Evolutionary conservation across 2,329 filamentous ascomycete genomes (phyloP).

Genomic region (Cytospora piceae): DNA sequence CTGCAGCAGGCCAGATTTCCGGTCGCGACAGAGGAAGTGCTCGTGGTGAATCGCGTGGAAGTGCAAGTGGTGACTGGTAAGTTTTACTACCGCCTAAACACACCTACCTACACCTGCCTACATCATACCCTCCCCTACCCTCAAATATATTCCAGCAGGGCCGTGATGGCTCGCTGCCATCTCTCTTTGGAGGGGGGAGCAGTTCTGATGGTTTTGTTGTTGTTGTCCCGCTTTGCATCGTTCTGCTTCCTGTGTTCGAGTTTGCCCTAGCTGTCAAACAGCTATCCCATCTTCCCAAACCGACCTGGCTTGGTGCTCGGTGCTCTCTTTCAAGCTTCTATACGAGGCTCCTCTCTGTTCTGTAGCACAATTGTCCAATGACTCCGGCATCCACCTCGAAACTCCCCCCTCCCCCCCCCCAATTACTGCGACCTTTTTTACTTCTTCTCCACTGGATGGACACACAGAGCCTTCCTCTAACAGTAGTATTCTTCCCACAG

Average conservation of each 20-base stretch:
- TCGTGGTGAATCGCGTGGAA: conserved; percentile 60
- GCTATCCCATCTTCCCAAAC: not conserved
- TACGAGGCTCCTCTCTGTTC: not conserved
- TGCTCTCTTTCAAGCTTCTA: not conserved
- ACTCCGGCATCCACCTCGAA: not conserved
- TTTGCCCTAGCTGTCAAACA: not conserved
- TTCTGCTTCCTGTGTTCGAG: not conserved
- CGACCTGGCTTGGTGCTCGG: not conserved
- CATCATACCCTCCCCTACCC: not conserved
- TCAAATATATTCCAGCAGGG: too few species aligned
- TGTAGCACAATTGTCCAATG: not conserved
- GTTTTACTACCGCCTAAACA: conserved; percentile 39
- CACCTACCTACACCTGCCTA: conserved; percentile 24
- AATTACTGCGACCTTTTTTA: not conserved
- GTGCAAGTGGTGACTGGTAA: conserved; percentile 73
- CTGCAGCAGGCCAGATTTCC: conserved; percentile 74
- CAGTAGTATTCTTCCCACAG: conserved; percentile 41
- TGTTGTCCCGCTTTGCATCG: not conserved
- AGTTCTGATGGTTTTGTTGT: not conserved
- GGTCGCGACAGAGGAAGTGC: conserved; percentile 63
- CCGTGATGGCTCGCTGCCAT: too few species aligned
- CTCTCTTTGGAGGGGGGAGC: not conserved
- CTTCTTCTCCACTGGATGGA: conserved; percentile 27
- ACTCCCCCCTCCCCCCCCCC: not conserved
- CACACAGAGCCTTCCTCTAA: conserved; percentile 4